These are phyloP conservation scores for Hymenoscyphus infarciens DNA, from an alignment of 2,329 filamentous ascomycete species.

Conservation along the genomic window DNA sequence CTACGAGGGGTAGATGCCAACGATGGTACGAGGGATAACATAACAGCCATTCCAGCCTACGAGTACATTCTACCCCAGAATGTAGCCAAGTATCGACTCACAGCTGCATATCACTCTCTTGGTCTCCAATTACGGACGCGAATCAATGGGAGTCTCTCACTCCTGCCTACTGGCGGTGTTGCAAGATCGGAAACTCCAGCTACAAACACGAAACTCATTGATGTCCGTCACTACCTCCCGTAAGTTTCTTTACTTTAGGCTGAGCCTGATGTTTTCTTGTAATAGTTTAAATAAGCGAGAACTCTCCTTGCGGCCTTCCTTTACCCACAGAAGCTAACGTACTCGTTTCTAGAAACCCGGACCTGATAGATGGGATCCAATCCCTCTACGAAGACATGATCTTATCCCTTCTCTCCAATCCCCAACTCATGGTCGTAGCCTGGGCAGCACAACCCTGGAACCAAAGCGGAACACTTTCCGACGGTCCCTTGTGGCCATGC, in stretches of 20 bases:
- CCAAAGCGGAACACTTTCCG: neutral
- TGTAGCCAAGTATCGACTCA: neutral
- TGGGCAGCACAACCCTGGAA: constrained; percentile 5
- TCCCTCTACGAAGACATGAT: constrained; percentile 12
- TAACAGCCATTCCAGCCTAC: neutral
- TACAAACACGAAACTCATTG: constrained; percentile 6
- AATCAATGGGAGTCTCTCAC: constrained; percentile 6
- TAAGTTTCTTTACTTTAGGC: neutral
- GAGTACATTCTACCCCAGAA: constrained; percentile 5
- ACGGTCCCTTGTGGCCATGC: neutral
- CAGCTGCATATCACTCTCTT: constrained; percentile 8
- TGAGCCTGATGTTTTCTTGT: neutral
- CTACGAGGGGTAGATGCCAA: constrained; percentile 2
- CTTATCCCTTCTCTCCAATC: constrained; percentile 9
- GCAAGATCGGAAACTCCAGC: constrained; percentile 2
- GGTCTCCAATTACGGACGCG: neutral
- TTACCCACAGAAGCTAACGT: neutral
- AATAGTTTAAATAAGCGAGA: neutral
- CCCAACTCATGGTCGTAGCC: constrained; percentile 6
- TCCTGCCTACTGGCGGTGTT: neutral
- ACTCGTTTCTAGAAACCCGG: neutral
- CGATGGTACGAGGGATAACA: constrained; percentile 11
- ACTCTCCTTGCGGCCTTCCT: neutral
- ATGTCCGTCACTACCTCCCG: constrained; percentile 1
- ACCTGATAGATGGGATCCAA: constrained; percentile 5